Base-by-base conservation (phyloP, 306 rosid genomes). In the Psophocarpus tetragonolobus region DNA sequence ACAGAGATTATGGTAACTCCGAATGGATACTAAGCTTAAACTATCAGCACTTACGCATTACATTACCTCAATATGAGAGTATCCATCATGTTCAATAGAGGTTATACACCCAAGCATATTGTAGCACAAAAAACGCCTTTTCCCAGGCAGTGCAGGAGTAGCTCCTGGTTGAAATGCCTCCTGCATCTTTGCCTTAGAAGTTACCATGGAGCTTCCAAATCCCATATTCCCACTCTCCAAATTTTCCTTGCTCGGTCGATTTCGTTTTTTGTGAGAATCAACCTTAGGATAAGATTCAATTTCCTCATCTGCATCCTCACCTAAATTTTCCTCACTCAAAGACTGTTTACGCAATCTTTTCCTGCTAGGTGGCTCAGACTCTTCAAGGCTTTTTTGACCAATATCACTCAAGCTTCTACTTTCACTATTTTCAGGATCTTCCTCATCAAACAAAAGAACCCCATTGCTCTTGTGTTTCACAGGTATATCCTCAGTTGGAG, bases 61-160 rank as follows among this genome's bases (percentile, higher is more conserved):
- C 30, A 23, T 62, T 71, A 91, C 99, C 99, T 95, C 99, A 71
- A 95, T 90, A 75, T 92, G 99, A 77, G 89, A 95, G 85, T 83
- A 95, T 23, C 97, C 99, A 18, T 91, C 99, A 17, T 87, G 91
- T 74, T 92, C 97, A 71, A 90, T 73, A 32, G 96, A 68, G 20
- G 97, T 92, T 85, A 95, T 85, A 84, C 90, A 80, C 77, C 99
- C 99, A 69, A 91, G 92, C 98, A 95, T 91, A 81, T 85, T 95
- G 87, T 92, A 95, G 86, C 97, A 95, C 80, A 95, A 81, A 86
- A 95, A 92, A 51, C 84, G 96, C 80, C 92, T 91, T 80, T 90
- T 92, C 58, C 91, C 99, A 17, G 88, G 87, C 86, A 86, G 97
- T 57, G 79, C 74, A 23, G 97, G 99, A 75, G 98, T 92, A 5